phyloP scores from a whole-genome alignment of 306 rosid species.

The Sesbania bispinosa region DNA sequence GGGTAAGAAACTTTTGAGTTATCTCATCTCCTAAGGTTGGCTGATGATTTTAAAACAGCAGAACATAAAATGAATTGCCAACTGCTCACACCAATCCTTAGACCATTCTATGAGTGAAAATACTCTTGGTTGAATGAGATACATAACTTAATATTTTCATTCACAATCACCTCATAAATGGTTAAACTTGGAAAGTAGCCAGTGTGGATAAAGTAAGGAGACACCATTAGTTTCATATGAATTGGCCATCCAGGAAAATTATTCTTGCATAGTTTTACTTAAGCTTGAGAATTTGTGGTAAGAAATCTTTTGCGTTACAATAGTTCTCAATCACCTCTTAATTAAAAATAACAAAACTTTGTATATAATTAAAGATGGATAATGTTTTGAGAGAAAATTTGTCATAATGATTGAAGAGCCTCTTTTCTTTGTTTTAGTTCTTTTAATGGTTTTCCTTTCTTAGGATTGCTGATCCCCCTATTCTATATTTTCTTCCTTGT shows the following conservation, averaged over 20 bases:
- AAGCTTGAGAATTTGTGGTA: background rate
- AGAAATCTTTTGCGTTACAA: background rate
- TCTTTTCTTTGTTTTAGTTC: background rate
- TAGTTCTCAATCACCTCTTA: background rate
- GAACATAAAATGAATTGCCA: background rate
- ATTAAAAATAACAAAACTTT: background rate
- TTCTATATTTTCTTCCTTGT: background rate
- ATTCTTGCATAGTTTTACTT: background rate
- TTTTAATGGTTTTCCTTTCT: background rate
- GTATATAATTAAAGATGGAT: background rate
- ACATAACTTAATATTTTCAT: background rate
- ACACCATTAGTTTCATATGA: background rate
- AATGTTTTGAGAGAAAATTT: background rate
- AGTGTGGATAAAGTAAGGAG: background rate
- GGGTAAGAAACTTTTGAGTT: slow-evolving; percentile 72
- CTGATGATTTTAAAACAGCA: slow-evolving; percentile 2
- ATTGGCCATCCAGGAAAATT: background rate
- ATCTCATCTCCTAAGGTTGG: slow-evolving; percentile 3
- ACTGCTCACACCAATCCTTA: background rate
- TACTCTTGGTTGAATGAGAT: background rate
- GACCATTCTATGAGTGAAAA: background rate
- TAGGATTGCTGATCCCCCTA: background rate
- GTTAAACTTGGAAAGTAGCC: background rate
- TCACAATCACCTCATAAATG: background rate
- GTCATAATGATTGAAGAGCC: background rate